These are phyloP conservation scores for Globisporangium solare DNA, from an alignment of 352 stramenopile species.

Conservation along the genomic window DNA sequence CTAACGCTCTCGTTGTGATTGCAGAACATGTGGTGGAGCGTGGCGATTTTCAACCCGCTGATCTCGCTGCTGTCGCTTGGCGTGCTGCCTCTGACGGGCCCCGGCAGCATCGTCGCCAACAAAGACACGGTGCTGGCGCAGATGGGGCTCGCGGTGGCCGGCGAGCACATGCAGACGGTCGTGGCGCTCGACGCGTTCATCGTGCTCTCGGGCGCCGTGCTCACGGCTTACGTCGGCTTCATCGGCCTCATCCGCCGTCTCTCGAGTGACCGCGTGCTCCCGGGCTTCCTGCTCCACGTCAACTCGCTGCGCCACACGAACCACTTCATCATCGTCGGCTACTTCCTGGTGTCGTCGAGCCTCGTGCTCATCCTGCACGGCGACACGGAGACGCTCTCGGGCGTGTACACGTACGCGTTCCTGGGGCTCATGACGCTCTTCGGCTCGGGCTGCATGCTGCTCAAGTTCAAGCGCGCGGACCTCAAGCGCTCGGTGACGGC, in stretches of 20 bases:
- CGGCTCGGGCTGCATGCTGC: slow-evolving; percentile 89
- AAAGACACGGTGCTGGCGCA: slow-evolving; percentile 89
- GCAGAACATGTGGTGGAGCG: slow-evolving; percentile 93
- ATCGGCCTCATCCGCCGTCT: slow-evolving; percentile 89
- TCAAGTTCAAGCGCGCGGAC: slow-evolving; percentile 93
- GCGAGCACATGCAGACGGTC: slow-evolving; percentile 64
- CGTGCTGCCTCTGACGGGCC: slow-evolving; percentile 79
- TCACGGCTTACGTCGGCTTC: slow-evolving; percentile 93
- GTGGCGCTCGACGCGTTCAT: slow-evolving; percentile 92
- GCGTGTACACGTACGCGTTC: slow-evolving; percentile 96
- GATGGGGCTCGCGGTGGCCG: slow-evolving; percentile 83
- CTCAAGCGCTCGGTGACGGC: slow-evolving; percentile 85
- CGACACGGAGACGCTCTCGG: slow-evolving; percentile 89
- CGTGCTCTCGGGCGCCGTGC: slow-evolving; percentile 89
- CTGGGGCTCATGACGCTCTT: slow-evolving; percentile 94
- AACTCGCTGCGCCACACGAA: slow-evolving; percentile 87
- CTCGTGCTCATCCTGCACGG: slow-evolving; percentile 88
- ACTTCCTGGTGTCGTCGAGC: slow-evolving; percentile 86
- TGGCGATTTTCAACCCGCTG: slow-evolving; percentile 93
- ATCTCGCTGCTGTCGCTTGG: slow-evolving; percentile 89
- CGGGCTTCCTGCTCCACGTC: slow-evolving; percentile 68
- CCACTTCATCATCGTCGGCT: slow-evolving; percentile 91
- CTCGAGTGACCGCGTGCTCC: slow-evolving; percentile 86
- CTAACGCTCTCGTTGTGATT: slow-evolving; percentile 1
- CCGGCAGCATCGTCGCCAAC: slow-evolving; percentile 69